Percentiles rank a stretch among this genome's conserved stretches.
Conservation (phyloP, 345 rosid species). For the Rhodamnia argentea region DNA sequence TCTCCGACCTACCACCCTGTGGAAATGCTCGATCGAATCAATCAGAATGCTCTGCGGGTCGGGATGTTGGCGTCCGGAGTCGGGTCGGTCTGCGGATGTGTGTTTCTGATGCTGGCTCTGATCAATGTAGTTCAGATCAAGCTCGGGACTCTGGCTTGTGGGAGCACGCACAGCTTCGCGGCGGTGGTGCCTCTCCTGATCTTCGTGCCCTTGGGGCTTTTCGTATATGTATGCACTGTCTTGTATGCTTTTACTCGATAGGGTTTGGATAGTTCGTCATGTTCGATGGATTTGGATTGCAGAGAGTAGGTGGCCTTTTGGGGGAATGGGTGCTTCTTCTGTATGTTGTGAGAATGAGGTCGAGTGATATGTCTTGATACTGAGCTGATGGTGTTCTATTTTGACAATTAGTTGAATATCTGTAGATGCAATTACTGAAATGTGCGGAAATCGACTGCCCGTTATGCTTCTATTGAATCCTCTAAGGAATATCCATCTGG, state of each 20-base stretch:
- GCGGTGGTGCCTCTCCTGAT: constrained; percentile 70
- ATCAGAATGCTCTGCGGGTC: constrained; percentile 44
- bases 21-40: constrained; percentile 23
- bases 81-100: constrained; percentile 67
- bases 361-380: neutral
- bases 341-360: neutral
- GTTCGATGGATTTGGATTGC: neutral
- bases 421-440: neutral
- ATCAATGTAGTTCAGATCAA: constrained; percentile 71
- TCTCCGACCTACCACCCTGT: constrained; percentile 4
- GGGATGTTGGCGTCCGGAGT: constrained; percentile 70
- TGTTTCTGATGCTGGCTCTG: constrained; percentile 67
- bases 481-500: neutral
- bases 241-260: constrained; percentile 63
- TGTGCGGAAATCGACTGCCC: neutral
- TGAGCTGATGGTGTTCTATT: constrained; percentile 6
- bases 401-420: neutral
- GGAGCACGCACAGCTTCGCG: constrained; percentile 49
- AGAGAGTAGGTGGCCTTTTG: neutral
- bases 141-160: constrained; percentile 65
- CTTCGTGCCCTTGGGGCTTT: constrained; percentile 46
- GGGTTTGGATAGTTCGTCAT: neutral
- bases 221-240: constrained; percentile 44
- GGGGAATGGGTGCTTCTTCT: neutral
- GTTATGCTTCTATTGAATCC: neutral